Base-by-base conservation (phyloP, 2,329 filamentous ascomycete species). In the Exophiala lecanii-corni region DNA sequence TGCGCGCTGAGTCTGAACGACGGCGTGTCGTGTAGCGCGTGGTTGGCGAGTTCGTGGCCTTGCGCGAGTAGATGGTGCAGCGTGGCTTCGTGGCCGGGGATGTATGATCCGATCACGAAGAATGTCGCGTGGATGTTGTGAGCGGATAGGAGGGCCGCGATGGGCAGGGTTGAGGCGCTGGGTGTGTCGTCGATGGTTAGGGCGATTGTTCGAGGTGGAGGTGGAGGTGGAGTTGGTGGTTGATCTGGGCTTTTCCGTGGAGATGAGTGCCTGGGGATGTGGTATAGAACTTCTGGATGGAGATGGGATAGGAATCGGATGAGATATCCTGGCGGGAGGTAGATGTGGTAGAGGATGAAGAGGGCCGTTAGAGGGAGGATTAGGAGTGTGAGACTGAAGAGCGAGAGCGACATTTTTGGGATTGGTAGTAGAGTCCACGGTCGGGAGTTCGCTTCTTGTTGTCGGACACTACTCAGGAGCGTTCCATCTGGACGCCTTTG, bases 121-220 rank as follows among this genome's bases (percentile, higher is more conserved):
- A 94, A 92, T 0, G 89, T 95, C 0, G 89, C 89, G 15, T 73
- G 78, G 10, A 83, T 86, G 43, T 75, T 72, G 58, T 87, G 74
- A 17, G 71, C 70, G 40, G 72, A 68, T n/a, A 95, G 71, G 0
- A 86, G 67, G 32, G 78, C 66, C 41, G 89, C 67, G 46, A 95
- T 89, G 43, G 81, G 77, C 33, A 65, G 59, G 2, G 89, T 94
- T 62, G 86, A 74, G 32, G 74, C 65, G 2, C 84, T 89, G 0
- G 89, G 89, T 19, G 81, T 84, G 65, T 95, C 89, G 68, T 95
- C 89, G 57, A 95, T 83, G 1, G 87, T 94, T 28, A 96, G 72
- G 0, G 86, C 89, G 13, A 95, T 73, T 18, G 91, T 66, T n/a
- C n/a, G n/a, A n/a, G n/a, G n/a, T n/a, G n/a, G n/a, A n/a, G n/a